Conservation (phyloP, 176 grass and related monocot species). For the Thalia dealbata region DNA sequence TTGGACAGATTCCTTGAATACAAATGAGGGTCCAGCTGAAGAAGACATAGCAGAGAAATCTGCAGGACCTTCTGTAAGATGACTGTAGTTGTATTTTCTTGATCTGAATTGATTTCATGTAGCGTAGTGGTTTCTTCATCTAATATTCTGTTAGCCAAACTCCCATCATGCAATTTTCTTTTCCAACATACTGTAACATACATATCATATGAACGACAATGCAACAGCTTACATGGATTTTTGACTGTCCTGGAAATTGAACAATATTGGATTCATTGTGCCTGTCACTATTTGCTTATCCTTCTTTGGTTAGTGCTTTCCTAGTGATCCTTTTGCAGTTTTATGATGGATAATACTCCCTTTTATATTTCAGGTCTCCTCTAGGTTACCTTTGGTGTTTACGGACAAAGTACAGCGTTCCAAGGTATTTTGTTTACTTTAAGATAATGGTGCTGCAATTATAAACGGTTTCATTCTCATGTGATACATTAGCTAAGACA, state of each 20-base stretch:
- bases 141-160: background rate
- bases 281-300: background rate
- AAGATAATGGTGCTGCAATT: background rate
- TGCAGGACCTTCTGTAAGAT: slow-evolving; percentile 35
- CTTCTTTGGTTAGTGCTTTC: background rate
- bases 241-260: background rate
- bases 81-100: background rate
- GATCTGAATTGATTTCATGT: slow-evolving; percentile 2
- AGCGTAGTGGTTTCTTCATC: background rate
- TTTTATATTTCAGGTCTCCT: slow-evolving; percentile 51
- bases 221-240: background rate
- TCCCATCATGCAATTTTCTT: background rate
- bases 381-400: slow-evolving; percentile 73
- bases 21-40: slow-evolving; percentile 28
- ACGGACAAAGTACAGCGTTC: slow-evolving; percentile 91
- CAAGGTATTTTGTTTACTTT: slow-evolving; percentile 51
- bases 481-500: background rate
- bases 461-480: background rate
- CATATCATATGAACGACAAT: background rate
- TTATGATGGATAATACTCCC: slow-evolving; percentile 14
- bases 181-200: background rate
- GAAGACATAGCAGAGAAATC: slow-evolving; percentile 25
- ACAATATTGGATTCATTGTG: background rate
- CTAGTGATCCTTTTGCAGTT: slow-evolving; percentile 7
- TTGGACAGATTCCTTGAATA: slow-evolving; percentile 30